Percentiles rank a stretch among this genome's conserved stretches.
These are phyloP conservation scores for Geotrichum europaeum DNA, from an alignment of 1,139 yeast genomes.

Conservation along the genomic window DNA sequence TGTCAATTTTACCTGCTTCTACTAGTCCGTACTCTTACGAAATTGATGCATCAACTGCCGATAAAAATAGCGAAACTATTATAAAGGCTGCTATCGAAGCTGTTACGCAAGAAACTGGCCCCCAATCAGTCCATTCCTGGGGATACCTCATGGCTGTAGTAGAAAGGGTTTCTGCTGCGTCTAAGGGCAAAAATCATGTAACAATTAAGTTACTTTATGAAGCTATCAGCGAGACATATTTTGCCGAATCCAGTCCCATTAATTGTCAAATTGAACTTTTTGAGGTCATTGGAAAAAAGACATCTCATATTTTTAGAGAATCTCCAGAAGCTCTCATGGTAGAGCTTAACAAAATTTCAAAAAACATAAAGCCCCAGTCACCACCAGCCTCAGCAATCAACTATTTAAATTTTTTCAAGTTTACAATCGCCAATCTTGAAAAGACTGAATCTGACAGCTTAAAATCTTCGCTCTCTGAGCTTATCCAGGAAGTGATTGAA, in stretches of 20 bases:
- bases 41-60: constrained; percentile 19
- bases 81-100: constrained; percentile 28
- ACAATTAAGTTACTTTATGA: constrained; percentile 8
- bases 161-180: constrained; percentile 19
- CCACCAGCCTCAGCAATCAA: constrained; percentile 1
- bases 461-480: background rate
- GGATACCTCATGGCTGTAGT: constrained; percentile 25
- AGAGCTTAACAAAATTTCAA: constrained; percentile 18
- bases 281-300: constrained; percentile 23
- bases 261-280: constrained; percentile 14
- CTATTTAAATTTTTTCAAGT: constrained; percentile 9
- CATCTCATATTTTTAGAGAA: constrained; percentile 16
- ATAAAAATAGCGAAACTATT: constrained; percentile 12
- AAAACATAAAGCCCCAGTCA: constrained; percentile 2
- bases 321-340: constrained; percentile 22
- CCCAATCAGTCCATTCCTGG: constrained; percentile 21
- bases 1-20: constrained; percentile 23
- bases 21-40: constrained; percentile 22
- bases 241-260: constrained; percentile 17
- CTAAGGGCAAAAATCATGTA: constrained; percentile 3
- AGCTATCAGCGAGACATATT: constrained; percentile 16
- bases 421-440: constrained; percentile 3
- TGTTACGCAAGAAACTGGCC: constrained; percentile 26
- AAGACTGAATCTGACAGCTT: constrained; percentile 1
- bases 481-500: background rate